Evolutionary conservation across 2,329 filamentous ascomycete species (phyloP).

Genomic region (Colletotrichum viniferum): DNA sequence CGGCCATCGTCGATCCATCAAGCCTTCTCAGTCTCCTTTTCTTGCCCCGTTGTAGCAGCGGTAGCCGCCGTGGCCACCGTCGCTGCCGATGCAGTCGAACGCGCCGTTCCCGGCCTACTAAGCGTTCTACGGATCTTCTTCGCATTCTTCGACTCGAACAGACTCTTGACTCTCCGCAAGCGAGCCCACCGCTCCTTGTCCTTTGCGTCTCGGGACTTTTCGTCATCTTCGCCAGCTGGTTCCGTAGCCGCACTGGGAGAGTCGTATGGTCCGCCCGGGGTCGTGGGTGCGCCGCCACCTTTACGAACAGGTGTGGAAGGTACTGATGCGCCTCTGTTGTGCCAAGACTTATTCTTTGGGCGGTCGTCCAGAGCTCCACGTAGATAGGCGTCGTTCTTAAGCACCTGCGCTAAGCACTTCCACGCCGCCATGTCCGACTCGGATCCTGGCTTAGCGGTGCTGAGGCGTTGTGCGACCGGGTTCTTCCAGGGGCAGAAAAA

Average conservation of each 20-base stretch:
- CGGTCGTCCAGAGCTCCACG: slow-evolving; percentile 31
- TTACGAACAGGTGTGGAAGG: slow-evolving; percentile 17
- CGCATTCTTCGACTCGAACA: slow-evolving; percentile 69
- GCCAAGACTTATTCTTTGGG: slow-evolving; percentile 21
- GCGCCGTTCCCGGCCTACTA: slow-evolving; percentile 46
- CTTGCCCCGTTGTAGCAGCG: not conserved
- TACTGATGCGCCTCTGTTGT: slow-evolving; percentile 10
- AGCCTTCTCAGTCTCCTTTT: not conserved
- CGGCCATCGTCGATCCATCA: not conserved
- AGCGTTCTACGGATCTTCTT: slow-evolving; percentile 53
- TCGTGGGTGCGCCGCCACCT: slow-evolving; percentile 10
- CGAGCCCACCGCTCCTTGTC: slow-evolving; percentile 78
- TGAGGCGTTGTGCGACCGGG: slow-evolving; percentile 59
- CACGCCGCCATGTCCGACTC: slow-evolving; percentile 53
- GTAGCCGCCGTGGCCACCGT: not conserved
- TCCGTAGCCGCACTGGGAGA: slow-evolving; percentile 21
- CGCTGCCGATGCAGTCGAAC: slow-evolving; percentile 31
- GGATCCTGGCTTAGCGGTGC: slow-evolving; percentile 34
- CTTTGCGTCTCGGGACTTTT: slow-evolving; percentile 55
- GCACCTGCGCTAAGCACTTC: slow-evolving; percentile 56
- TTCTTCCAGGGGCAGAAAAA: slow-evolving; percentile 87
- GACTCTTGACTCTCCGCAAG: slow-evolving; percentile 71
- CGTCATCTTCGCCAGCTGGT: slow-evolving; percentile 43
- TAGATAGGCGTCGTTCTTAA: slow-evolving; percentile 64
- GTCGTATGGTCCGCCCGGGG: slow-evolving; percentile 19